Evolutionary conservation across 106 monocot genomes (phyloP), one percentile per base, ranked within the genome.

Genomic region (Acanthochlamys bracteata): DNA sequence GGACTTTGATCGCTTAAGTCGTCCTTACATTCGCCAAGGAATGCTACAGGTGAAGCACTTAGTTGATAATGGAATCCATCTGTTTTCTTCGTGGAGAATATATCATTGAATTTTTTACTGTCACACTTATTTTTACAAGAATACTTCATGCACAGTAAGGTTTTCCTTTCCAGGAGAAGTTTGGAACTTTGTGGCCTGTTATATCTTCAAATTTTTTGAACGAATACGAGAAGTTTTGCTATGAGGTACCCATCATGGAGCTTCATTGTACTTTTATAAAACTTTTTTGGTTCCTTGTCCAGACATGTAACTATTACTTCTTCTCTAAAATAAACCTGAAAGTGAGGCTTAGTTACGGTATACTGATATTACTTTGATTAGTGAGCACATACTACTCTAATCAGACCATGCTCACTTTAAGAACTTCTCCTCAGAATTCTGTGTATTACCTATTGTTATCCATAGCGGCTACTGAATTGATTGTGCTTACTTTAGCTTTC

Each of bases 1-100:
- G 89, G 93, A 93, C 65, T 89, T 93, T 59, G 75, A 93, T 81
- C 83, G 93, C 59, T 76, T 93, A 76, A 86, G 78, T 54, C 61
- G 61, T 41, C 93, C 89, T 45, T 93, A 93, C 66, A 86, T 93
- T 66, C 83, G 63, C 7, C 78, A 83, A 66, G 83, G 78, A 55
- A 78, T 70, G 10, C 67, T 93, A 55, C 76, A 86, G 93, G 93
- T 89, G 33, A 33, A 33, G 6, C 33, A 33, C 33, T 13, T 51
- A 15, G 51, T 13, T 51, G 51, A 51, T 51, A 9, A 51, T 2
- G n/a, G 51, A 51, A 51, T 51, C 51, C 51, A n/a, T 33, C 33
- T n/a, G n/a, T n/a, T n/a, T n/a, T n/a, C n/a, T n/a, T n/a, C n/a
- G n/a, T n/a, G n/a, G n/a, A n/a, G n/a, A n/a, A 33, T 33, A 33